Evolutionary conservation across 192 early-diverging fungal species (phyloP).

Genomic region (Umbelopsis ramanniana): DNA sequence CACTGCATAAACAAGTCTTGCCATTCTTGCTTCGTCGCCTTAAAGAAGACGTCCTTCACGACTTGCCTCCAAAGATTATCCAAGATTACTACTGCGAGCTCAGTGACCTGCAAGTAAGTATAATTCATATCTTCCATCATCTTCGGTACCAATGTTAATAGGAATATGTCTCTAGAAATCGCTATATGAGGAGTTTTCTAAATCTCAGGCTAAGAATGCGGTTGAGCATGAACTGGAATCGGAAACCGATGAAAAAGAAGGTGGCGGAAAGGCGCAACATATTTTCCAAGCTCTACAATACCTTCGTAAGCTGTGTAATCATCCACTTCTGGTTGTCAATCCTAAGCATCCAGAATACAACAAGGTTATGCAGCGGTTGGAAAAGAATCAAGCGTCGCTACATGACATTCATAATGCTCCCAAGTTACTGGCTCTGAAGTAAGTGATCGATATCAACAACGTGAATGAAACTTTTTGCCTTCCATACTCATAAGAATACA

Average conservation of each 20-base stretch:
- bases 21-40: conserved; percentile 95
- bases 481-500: not conserved
- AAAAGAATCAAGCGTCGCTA: conserved; percentile 56
- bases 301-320: conserved; percentile 93
- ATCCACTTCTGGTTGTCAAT: conserved; percentile 89
- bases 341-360: conserved; percentile 85
- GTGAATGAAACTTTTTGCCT: conserved; percentile 16
- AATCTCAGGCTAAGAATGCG: conserved; percentile 61
- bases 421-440: conserved; percentile 88
- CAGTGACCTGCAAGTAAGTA: conserved; percentile 76
- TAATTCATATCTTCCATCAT: not conserved
- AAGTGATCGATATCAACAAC: conserved; percentile 21
- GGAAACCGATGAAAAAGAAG: conserved; percentile 37
- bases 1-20: conserved; percentile 93
- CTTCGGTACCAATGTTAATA: not conserved
- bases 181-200: conserved; percentile 94
- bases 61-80: conserved; percentile 99
- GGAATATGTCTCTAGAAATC: conserved; percentile 49
- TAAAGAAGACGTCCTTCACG: conserved; percentile 97
- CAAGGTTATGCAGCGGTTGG: conserved; percentile 67
- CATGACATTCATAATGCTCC: conserved; percentile 83
- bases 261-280: conserved; percentile 69
- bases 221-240: conserved; percentile 52
- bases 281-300: conserved; percentile 99
- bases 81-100: conserved; percentile 99